Evolutionary conservation across 2,329 filamentous ascomycete species (phyloP).

Genomic region (Penicillium corylophilum): DNA sequence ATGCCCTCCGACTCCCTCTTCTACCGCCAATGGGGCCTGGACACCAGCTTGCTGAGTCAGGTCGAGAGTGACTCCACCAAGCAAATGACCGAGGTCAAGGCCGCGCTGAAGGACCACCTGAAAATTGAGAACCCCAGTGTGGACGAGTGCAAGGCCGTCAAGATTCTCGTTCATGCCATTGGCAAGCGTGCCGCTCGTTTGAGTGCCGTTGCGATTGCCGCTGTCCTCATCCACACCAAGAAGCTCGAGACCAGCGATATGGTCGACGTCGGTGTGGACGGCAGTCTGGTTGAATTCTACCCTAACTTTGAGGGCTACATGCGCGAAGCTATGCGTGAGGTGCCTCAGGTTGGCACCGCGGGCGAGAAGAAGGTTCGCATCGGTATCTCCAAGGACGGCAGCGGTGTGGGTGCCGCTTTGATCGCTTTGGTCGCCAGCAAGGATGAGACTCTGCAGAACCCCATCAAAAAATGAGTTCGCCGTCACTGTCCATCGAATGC

Average conservation of each 20-base stretch:
- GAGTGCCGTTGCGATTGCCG: constrained; percentile 82
- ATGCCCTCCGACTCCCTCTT: constrained; percentile 66
- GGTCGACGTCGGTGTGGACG: constrained; percentile 91
- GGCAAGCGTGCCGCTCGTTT: constrained; percentile 85
- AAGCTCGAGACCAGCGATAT: constrained; percentile 67
- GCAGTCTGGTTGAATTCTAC: constrained; percentile 92
- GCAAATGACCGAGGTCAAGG: constrained; percentile 70
- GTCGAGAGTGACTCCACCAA: constrained; percentile 76
- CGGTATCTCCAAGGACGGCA: constrained; percentile 95
- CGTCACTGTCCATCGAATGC: background rate
- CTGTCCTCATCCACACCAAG: constrained; percentile 77
- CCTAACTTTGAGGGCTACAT: constrained; percentile 88
- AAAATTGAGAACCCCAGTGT: constrained; percentile 72
- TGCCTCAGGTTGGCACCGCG: constrained; percentile 72
- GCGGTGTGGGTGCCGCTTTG: constrained; percentile 89
- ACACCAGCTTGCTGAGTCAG: constrained; percentile 85
- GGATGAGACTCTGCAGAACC: constrained; percentile 18
- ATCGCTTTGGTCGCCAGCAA: constrained; percentile 84
- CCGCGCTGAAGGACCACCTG: constrained; percentile 74
- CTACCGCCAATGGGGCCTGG: constrained; percentile 81
- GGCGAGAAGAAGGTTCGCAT: constrained; percentile 88
- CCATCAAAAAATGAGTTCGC: constrained; percentile 13
- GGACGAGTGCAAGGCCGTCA: constrained; percentile 86
- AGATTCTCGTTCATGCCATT: constrained; percentile 76
- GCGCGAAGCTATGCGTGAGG: constrained; percentile 72